These are phyloP conservation scores for Aspergillus diversus DNA, from an alignment of 495 filamentous ascomycete genomes.

Conservation along the genomic window DNA sequence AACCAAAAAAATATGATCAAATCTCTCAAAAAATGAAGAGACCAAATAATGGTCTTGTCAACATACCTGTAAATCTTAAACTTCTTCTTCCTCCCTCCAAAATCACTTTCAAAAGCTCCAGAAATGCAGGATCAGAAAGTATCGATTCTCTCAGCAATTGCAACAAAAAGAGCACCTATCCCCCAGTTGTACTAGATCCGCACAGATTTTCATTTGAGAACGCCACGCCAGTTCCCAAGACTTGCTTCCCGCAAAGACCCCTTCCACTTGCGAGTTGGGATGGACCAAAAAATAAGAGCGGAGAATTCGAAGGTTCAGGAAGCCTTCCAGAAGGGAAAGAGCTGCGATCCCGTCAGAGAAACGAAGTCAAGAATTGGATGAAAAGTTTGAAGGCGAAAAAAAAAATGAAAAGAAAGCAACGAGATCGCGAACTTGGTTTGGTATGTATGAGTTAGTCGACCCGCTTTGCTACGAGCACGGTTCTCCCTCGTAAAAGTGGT, in stretches of 20 bases:
- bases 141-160: conserved; percentile 9
- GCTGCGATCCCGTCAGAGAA: background rate
- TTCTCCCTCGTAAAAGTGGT: conserved; percentile 13
- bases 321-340: conserved; percentile 26
- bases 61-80: conserved; percentile 22
- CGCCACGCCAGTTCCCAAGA: conserved; percentile 13
- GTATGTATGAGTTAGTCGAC: conserved; percentile 18
- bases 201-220: conserved; percentile 23
- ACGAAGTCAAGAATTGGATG: background rate
- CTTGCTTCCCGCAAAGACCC: conserved; percentile 11
- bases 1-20: background rate
- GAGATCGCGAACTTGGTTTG: conserved; percentile 9
- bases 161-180: conserved; percentile 21
- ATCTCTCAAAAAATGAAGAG: background rate
- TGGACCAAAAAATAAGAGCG: conserved; percentile 12
- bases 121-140: background rate
- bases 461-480: conserved; percentile 25
- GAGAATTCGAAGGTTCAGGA: conserved; percentile 16
- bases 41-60: background rate
- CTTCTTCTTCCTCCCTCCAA: conserved; percentile 12
- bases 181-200: conserved; percentile 25
- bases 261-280: background rate
- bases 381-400: background rate
- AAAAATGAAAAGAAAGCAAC: background rate
- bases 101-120: conserved; percentile 6